Evolutionary conservation across 2,329 filamentous ascomycete species (phyloP).

Genomic region (Penicillium thymicola): DNA sequence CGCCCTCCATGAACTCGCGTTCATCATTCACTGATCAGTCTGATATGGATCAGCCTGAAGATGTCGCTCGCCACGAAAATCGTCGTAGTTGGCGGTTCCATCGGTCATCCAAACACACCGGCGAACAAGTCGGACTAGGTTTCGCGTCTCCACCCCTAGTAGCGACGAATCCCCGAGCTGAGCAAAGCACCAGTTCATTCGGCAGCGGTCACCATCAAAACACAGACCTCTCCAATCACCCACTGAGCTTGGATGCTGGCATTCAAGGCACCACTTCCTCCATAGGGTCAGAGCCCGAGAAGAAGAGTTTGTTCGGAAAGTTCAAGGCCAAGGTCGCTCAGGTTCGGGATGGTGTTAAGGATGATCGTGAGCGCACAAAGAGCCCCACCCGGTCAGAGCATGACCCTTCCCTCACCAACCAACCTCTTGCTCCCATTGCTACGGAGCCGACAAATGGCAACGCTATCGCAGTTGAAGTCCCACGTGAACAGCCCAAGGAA

Average conservation of each 20-base stretch:
- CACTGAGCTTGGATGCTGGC: conserved; percentile 39
- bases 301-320: conserved; percentile 62
- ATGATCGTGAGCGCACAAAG: conserved; percentile 53
- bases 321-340: conserved; percentile 61
- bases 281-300: conserved; percentile 45
- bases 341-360: conserved; percentile 53
- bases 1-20: conserved; percentile 71
- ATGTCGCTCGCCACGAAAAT: conserved; percentile 60
- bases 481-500: conserved; percentile 22
- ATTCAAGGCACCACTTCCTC: conserved; percentile 33
- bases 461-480: conserved; percentile 24
- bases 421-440: conserved; percentile 36
- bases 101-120: conserved; percentile 53
- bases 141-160: conserved; percentile 49
- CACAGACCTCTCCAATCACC: conserved; percentile 37
- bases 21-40: conserved; percentile 74
- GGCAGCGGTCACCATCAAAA: conserved; percentile 55
- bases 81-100: conserved; percentile 72
- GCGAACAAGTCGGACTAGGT: conserved; percentile 46
- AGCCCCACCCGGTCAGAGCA: conserved; percentile 46
- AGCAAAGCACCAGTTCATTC: conserved; percentile 65
- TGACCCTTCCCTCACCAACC: conserved; percentile 33
- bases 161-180: conserved; percentile 62
- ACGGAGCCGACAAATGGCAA: conserved; percentile 21
- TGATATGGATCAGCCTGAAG: conserved; percentile 71